Evolutionary conservation across 2,329 filamentous ascomycete genomes (phyloP).

Genomic region (Ascochyta viciae-villosae): DNA sequence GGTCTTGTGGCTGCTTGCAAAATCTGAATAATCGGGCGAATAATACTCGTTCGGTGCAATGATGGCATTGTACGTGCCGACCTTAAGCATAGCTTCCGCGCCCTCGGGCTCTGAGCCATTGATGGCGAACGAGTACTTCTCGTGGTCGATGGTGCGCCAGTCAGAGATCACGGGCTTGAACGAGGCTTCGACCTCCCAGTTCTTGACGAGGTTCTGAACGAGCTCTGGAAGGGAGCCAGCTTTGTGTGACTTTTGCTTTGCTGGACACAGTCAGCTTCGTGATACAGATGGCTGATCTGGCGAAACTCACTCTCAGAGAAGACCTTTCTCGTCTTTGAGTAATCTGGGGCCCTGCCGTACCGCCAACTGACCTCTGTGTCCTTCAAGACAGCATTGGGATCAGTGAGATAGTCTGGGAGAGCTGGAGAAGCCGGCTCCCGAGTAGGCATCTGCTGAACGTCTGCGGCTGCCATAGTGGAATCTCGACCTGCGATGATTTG

Average conservation of each 20-base stretch:
- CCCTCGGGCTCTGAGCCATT: conserved; percentile 65
- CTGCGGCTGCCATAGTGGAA: conserved; percentile 35
- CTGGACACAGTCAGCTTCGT: conserved; percentile 46
- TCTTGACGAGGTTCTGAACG: conserved; percentile 75
- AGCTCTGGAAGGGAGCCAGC: conserved; percentile 65
- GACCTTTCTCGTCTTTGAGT: conserved; percentile 67
- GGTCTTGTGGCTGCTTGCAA: conserved; percentile 70
- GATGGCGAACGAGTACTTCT: conserved; percentile 68
- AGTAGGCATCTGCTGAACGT: conserved; percentile 32
- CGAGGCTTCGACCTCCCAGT: conserved; percentile 75
- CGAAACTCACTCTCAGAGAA: conserved; percentile 63
- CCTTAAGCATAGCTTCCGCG: conserved; percentile 69
- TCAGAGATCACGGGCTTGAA: conserved; percentile 68
- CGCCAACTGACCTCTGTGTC: conserved; percentile 65
- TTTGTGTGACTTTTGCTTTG: conserved; percentile 63
- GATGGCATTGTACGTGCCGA: conserved; percentile 74
- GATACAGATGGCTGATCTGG: neutral
- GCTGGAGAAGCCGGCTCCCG: conserved; percentile 46
- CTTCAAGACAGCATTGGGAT: conserved; percentile 65
- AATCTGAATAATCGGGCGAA: conserved; percentile 66
- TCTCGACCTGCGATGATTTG: conserved; percentile 7
- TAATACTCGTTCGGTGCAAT: conserved; percentile 70
- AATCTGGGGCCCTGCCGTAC: conserved; percentile 67
- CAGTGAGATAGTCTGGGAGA: conserved; percentile 65
- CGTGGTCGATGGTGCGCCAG: conserved; percentile 70